Base-by-base conservation (phyloP, 352 stramenopile genomes). In the Globisporangium paroecandrum region DNA sequence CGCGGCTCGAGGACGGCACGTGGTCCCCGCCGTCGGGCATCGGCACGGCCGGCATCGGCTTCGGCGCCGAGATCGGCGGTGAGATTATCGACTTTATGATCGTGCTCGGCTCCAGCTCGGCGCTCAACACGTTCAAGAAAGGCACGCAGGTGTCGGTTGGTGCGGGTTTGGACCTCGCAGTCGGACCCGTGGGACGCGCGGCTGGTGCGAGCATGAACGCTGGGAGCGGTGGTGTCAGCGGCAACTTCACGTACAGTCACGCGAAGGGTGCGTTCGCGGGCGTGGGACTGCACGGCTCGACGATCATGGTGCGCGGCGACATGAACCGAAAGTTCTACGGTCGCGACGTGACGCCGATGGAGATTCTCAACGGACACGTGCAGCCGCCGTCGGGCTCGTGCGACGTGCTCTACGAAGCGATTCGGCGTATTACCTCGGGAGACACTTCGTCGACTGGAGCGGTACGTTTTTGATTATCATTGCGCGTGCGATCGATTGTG, bases 51-150 rank as follows among this genome's bases (percentile, higher is more conserved):
- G 87, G 89, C 32, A 63, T 96, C 24, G 89, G 89, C 69, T 93
- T 95, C 68, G 87, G 87, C 58, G 85, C 85, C 3, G 85, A 95
- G 66, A 90, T 94, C 53, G 89, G 89, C 51, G 89, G 87, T 15
- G 89, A 96, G 64, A 89, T 96, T 70, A 82, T 94, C 67, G 87
- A 96, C 55, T 96, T 95, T 57, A 92, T 96, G 82, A 96, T 96
- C 72, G 75, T 96, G 3, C 70, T 96, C 49, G 85, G 87, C 74
- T 95, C 89, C 0, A 69, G 65, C 4, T 77, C 68, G 46, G 85
- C 88, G 47, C 80, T 96, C 49, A 82, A 89, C 27, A 92, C 82
- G 47, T 96, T 96, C 73, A 94, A 93, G 67, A 89, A 89, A 60
- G 86, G 86, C 36, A 91, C 85, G 32, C 88, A 96, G 59, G 78